phyloP scores from a whole-genome alignment of 2,329 filamentous ascomycete species.

The Ophiocordyceps camponoti-saundersi region DNA sequence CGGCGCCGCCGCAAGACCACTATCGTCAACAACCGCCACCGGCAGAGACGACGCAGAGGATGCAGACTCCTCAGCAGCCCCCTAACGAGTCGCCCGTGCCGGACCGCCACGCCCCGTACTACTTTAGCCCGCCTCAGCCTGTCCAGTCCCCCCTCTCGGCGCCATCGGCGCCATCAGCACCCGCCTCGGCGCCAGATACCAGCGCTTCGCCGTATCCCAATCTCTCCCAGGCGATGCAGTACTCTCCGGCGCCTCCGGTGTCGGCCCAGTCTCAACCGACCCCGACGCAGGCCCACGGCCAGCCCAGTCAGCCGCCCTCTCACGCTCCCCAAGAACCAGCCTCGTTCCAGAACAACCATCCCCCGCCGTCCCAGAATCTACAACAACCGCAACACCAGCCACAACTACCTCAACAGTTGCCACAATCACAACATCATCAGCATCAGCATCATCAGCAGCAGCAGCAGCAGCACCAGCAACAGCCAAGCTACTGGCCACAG shows the following conservation, averaged over 20 bases:
- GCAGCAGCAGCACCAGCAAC: slow-evolving; percentile 13
- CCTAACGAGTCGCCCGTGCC: slow-evolving; percentile 11
- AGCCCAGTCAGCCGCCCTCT: slow-evolving; percentile 13
- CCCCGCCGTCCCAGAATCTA: not conserved
- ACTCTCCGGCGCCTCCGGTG: slow-evolving; percentile 22
- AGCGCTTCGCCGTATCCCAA: slow-evolving; percentile 34
- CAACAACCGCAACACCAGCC: slow-evolving; percentile 1
- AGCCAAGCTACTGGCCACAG: slow-evolving; percentile 19
- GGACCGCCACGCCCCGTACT: slow-evolving; percentile 41
- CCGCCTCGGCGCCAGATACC: slow-evolving; percentile 22
- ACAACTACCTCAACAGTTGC: slow-evolving; percentile 1
- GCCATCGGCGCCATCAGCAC: slow-evolving; percentile 19
- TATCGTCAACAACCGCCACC: slow-evolving; percentile 6
- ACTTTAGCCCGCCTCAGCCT: slow-evolving; percentile 29
- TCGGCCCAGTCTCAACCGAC: slow-evolving; percentile 16
- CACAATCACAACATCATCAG: slow-evolving; percentile 12
- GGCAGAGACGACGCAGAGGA: slow-evolving; percentile 9
- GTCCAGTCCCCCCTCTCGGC: slow-evolving; percentile 15
- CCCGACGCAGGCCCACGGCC: slow-evolving; percentile 11
- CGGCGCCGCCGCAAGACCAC: slow-evolving; percentile 14
- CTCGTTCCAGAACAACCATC: not conserved
- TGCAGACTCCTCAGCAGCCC: slow-evolving; percentile 13
- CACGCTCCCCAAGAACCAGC: slow-evolving; percentile 1
- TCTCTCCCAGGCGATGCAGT: slow-evolving; percentile 28
- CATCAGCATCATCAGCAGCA: slow-evolving; percentile 13